These are phyloP conservation scores for Trypanosoma conorhini DNA, from an alignment of 208 protist species.

Conservation along the genomic window DNA sequence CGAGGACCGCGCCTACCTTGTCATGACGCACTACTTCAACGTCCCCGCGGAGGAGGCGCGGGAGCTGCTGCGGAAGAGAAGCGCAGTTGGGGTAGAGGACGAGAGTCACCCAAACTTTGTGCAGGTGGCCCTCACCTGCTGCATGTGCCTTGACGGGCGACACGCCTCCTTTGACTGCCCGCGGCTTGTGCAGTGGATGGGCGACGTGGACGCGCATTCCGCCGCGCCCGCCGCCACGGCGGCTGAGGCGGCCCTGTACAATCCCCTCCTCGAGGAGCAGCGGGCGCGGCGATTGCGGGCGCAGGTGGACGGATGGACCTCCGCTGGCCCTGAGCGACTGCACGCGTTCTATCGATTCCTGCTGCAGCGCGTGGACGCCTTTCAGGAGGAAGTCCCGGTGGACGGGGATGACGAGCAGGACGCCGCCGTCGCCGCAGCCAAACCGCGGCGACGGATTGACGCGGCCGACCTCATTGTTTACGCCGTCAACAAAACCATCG, in stretches of 20 bases:
- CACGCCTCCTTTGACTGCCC: conserved; percentile 82
- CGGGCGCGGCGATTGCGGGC: conserved; percentile 47
- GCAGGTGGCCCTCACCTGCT: conserved; percentile 85
- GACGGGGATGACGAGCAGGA: conserved; percentile 23
- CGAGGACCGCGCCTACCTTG: conserved; percentile 55
- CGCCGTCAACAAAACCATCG: conserved; percentile 67
- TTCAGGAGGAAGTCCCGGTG: conserved; percentile 17
- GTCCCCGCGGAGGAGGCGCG: conserved; percentile 67
- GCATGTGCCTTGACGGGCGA: conserved; percentile 86
- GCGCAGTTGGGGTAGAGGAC: conserved; percentile 31
- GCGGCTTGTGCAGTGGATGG: conserved; percentile 58
- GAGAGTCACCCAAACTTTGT: conserved; percentile 76
- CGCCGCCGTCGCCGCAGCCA: not conserved
- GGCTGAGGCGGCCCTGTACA: conserved; percentile 21
- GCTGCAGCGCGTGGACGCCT: conserved; percentile 44
- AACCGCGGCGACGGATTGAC: conserved; percentile 14
- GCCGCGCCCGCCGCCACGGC: not conserved
- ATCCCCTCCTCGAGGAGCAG: conserved; percentile 15
- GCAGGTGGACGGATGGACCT: conserved; percentile 84
- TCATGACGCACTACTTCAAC: conserved; percentile 63
- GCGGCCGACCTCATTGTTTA: conserved; percentile 63
- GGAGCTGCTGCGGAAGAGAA: conserved; percentile 48
- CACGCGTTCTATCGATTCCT: conserved; percentile 83
- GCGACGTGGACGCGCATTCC: conserved; percentile 34
- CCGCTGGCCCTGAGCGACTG: conserved; percentile 77